Conservation (phyloP, 2,329 filamentous ascomycete species). For the Gliomastix tumulicola region DNA sequence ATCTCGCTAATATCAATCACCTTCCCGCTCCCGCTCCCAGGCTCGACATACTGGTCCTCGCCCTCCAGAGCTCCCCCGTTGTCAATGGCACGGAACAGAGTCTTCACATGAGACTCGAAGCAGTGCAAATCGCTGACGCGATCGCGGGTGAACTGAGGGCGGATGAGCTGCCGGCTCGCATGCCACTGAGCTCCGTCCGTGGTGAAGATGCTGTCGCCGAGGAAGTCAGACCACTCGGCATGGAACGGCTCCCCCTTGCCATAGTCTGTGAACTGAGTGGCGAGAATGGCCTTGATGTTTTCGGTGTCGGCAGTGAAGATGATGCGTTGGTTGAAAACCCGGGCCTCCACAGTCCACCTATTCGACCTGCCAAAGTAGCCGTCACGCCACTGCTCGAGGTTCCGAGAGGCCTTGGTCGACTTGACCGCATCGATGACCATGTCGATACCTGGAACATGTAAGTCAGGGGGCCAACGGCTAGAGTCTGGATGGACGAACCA, state of each 20-base stretch:
- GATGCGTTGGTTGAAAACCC: conserved; percentile 47
- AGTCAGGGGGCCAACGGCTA: neutral
- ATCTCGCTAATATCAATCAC: conserved; percentile 66
- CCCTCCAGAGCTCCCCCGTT: conserved; percentile 50
- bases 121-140: conserved; percentile 74
- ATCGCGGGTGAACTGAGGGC: conserved; percentile 82
- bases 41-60: conserved; percentile 56
- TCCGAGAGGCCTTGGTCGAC: conserved; percentile 43
- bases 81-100: conserved; percentile 62
- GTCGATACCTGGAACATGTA: conserved; percentile 45
- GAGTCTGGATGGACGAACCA: conserved; percentile 25
- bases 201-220: conserved; percentile 70
- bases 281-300: conserved; percentile 87
- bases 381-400: conserved; percentile 54
- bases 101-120: conserved; percentile 73
- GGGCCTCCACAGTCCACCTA: conserved; percentile 54
- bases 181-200: conserved; percentile 80
- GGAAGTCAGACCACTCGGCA: conserved; percentile 64
- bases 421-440: conserved; percentile 51
- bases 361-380: conserved; percentile 34
- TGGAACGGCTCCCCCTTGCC: conserved; percentile 77
- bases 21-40: conserved; percentile 52
- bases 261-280: conserved; percentile 76
- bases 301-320: conserved; percentile 77
- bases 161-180: conserved; percentile 69